Conservation (phyloP, 257 asterid species). For the Solanum bukasovii region DNA sequence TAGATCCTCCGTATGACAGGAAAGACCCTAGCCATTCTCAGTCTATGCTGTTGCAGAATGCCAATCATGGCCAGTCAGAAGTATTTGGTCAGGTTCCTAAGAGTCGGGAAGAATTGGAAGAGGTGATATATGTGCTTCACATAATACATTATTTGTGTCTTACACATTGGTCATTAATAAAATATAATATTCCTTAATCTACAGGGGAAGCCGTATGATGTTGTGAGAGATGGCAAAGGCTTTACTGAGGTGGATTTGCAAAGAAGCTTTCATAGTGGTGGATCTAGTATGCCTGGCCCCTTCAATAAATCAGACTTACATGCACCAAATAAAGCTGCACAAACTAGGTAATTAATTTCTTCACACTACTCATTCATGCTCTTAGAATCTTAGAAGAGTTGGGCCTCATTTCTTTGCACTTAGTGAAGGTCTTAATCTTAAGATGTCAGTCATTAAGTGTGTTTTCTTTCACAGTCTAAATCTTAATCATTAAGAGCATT, state of each 20-base stretch:
- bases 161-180: neutral
- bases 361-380: neutral
- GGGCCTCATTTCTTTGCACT: neutral
- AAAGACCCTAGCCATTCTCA: constrained; percentile 37
- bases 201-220: constrained; percentile 47
- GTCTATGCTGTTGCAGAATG: constrained; percentile 12
- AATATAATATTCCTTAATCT: constrained; percentile 5
- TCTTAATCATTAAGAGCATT: neutral
- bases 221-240: constrained; percentile 33
- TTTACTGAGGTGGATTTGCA: constrained; percentile 27
- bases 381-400: neutral
- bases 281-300: constrained; percentile 23
- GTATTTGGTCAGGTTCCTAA: constrained; percentile 38
- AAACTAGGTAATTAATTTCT: constrained; percentile 38
- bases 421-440: neutral
- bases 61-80: constrained; percentile 42
- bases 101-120: constrained; percentile 24
- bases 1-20: constrained; percentile 29
- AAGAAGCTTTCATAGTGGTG: constrained; percentile 26
- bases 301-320: constrained; percentile 33
- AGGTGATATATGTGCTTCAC: constrained; percentile 20
- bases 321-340: constrained; percentile 27
- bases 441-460: neutral
- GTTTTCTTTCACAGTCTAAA: neutral
- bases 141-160: neutral